Percentiles rank a stretch among this genome's conserved stretches.
Conservation (phyloP, 257 asterid genomes). For the Przewalskia tangutica region DNA sequence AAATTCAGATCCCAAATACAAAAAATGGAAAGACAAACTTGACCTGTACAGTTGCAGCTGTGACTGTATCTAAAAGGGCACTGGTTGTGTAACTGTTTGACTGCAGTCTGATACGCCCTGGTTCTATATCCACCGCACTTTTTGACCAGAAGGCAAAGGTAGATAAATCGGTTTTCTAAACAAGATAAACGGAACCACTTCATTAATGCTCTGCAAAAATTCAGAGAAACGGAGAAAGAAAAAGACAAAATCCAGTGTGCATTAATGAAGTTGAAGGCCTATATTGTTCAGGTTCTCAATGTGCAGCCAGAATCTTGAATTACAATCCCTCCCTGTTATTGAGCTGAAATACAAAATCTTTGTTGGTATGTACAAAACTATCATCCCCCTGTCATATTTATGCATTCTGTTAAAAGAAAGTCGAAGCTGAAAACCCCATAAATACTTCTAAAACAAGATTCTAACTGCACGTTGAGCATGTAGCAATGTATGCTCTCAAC, state of each 20-base stretch:
- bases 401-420: background rate
- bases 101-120: conserved; percentile 79
- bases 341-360: background rate
- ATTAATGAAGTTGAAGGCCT: background rate
- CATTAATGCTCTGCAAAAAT: background rate
- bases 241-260: background rate
- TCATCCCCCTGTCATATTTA: background rate
- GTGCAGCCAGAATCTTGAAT: background rate
- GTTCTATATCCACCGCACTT: conserved; percentile 76
- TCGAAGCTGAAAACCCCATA: background rate
- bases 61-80: conserved; percentile 72
- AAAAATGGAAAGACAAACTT: conserved; percentile 7
- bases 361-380: background rate
- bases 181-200: conserved; percentile 13
- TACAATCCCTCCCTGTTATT: background rate
- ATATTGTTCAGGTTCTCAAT: background rate
- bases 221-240: background rate
- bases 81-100: conserved; percentile 83
- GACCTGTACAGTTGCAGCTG: conserved; percentile 89
- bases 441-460: background rate
- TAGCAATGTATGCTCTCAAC: background rate
- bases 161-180: conserved; percentile 60
- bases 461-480: background rate
- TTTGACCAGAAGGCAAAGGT: conserved; percentile 87
- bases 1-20: background rate